phyloP scores from a whole-genome alignment of 306 rosid species.

The Cicer chorassanicum region DNA sequence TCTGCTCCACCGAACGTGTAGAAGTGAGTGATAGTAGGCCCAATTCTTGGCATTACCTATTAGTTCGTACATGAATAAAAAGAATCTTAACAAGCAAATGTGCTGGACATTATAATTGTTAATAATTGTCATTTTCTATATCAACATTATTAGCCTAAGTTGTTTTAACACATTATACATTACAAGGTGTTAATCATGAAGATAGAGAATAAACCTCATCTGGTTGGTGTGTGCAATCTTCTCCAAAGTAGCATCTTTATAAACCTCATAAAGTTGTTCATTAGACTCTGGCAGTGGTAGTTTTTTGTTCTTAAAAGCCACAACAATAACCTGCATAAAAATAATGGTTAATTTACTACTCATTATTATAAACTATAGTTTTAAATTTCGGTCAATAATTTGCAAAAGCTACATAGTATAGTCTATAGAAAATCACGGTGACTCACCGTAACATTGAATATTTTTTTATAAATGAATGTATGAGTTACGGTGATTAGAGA shows the following conservation, averaged over 20 bases:
- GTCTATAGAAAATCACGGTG: no score
- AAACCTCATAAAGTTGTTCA: conserved; percentile 65
- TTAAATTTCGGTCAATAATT: no score
- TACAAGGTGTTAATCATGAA: conserved; percentile 36
- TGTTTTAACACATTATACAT: background rate
- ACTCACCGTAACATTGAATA: no score
- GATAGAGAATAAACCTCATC: conserved; percentile 57
- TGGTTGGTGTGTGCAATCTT: conserved; percentile 73
- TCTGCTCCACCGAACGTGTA: conserved; percentile 51
- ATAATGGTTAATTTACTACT: background rate
- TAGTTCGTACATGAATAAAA: conserved; percentile 49
- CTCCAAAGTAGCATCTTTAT: conserved; percentile 52
- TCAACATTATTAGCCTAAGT: conserved; percentile 42
- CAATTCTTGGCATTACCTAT: conserved; percentile 53
- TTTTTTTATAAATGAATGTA: background rate
- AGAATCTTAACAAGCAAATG: conserved; percentile 52
- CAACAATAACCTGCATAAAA: conserved; percentile 66
- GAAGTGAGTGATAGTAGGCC: conserved; percentile 54
- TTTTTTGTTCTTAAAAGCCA: conserved; percentile 70
- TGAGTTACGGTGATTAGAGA: background rate
- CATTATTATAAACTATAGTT: background rate
- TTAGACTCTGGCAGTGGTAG: conserved; percentile 54
- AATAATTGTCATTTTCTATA: conserved; percentile 37
- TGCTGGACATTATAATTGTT: conserved; percentile 42
- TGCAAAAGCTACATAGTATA: no score